Evolutionary conservation across 176 grass and related monocot genomes (phyloP).

Genomic region (Ensete glaucum): DNA sequence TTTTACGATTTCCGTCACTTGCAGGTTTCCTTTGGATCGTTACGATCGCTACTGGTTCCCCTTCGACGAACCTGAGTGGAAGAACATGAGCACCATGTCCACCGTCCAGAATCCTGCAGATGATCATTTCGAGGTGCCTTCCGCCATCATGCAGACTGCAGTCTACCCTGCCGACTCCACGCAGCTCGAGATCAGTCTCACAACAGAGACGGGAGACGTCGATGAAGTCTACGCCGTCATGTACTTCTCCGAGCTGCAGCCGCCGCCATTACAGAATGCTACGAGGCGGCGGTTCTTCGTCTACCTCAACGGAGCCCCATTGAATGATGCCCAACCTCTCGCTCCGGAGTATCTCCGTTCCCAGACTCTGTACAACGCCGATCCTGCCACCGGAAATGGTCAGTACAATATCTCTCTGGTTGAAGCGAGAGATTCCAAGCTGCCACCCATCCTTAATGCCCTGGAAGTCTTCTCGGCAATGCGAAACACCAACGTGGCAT

Average conservation of each 20-base stretch:
- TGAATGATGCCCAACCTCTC: conserved; percentile 5
- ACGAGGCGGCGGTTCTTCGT: conserved; percentile 27
- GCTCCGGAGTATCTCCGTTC: conserved; percentile 18
- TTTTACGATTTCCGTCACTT: not conserved
- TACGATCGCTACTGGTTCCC: not conserved
- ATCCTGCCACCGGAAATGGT: not conserved
- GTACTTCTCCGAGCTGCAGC: conserved; percentile 28
- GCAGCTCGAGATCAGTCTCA: conserved; percentile 7
- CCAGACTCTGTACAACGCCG: not conserved
- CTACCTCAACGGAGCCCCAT: conserved; percentile 11
- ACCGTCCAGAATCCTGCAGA: not conserved
- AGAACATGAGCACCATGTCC: not conserved
- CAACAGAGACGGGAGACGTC: not conserved
- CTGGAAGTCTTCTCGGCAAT: conserved; percentile 32
- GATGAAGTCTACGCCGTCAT: conserved; percentile 21
- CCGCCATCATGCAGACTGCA: conserved; percentile 23
- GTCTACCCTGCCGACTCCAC: conserved; percentile 30
- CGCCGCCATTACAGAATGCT: not conserved
- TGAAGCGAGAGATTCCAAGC: conserved; percentile 31
- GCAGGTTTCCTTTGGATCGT: not conserved
- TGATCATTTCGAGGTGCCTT: not conserved
- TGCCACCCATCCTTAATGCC: conserved; percentile 54
- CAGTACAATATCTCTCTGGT: conserved; percentile 28
- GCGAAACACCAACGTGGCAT: conserved; percentile 14
- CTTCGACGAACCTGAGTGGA: not conserved